Conservation (phyloP, 2,329 filamentous ascomycete genomes). For the Exophiala sp. region DNA sequence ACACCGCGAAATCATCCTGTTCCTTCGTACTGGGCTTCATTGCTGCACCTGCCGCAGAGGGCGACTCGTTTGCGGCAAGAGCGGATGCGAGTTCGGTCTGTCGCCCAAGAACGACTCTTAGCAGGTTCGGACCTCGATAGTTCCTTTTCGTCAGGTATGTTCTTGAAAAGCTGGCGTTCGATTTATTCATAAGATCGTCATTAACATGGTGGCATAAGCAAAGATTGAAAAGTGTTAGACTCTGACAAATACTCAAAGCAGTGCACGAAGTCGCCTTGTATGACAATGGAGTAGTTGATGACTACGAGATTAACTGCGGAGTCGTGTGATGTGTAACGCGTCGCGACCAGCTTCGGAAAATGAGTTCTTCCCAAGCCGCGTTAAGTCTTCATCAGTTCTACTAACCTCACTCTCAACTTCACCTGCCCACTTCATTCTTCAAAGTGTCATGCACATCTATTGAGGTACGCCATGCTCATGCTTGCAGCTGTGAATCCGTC, state of each 20-base stretch:
- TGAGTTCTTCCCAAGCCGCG: too few species aligned
- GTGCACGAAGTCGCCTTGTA: too few species aligned
- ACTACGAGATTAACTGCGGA: too few species aligned
- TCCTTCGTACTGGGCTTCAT: conserved; percentile 2
- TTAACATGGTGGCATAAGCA: neutral
- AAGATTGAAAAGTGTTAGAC: neutral
- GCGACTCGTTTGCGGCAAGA: neutral
- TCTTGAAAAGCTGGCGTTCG: conserved; percentile 19
- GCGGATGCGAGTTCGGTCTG: neutral
- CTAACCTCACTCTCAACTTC: too few species aligned
- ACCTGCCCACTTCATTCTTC: too few species aligned
- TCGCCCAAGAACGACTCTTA: conserved; percentile 11
- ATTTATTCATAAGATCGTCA: conserved; percentile 7
- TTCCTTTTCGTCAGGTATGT: conserved; percentile 16
- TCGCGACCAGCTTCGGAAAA: too few species aligned
- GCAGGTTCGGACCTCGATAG: conserved; percentile 13
- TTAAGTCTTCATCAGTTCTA: too few species aligned
- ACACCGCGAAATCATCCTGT: conserved; percentile 13
- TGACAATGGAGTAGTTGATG: too few species aligned
- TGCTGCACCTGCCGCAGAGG: neutral
- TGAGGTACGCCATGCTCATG: neutral
- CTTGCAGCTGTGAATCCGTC: neutral
- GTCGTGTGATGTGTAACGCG: too few species aligned
- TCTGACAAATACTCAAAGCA: neutral
- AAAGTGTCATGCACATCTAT: neutral